Evolutionary conservation across 1,284 basidiomycete genomes (phyloP), one percentile per base, ranked within the genome.

Genomic region (Violaceomyces palustris): DNA sequence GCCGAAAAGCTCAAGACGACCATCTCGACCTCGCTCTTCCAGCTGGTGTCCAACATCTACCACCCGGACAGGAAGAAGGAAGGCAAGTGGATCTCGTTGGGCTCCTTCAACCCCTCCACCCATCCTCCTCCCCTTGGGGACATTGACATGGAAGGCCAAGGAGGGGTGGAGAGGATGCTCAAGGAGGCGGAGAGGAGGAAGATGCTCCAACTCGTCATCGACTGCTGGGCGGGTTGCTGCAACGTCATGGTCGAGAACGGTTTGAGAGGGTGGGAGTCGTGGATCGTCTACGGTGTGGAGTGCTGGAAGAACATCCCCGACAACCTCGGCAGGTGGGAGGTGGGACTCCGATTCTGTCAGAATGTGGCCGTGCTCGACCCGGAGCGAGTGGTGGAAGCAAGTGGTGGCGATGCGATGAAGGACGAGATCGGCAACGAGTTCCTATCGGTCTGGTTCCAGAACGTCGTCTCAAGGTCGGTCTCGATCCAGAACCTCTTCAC

Each of bases 201-300:
- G 74, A 56, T 67, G 25, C 50, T 71, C 1, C 80, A 82, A 53
- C 68, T 76, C 28, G 82, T 87, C 74, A 79, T 88, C 17, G 81
- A 83, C 51, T 85, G 83, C 62, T 92, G 87, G 87, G 78, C 85
- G 3, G 82, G 83, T 7, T 89, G 85, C 61, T 82, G 81, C 0
- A 78, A 79, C 27, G 79, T 87, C 18, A 67, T 85, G 10, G 81
- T 87, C 8, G 79, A 82, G 42, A 82, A 83, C 49, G 77, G 77
- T 10, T 72, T 77, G 46, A 64, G 86, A 80, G 78, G 81, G 30
- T 90, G 88, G 88, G 70, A 76, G 1, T 72, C 77, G 19, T 86
- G 81, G 65, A 74, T 87, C 32, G 74, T 78, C 0, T 78, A 76
- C 31, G 82, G 82, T 1, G 73, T 78, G 15, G 77, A 82, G 46